These are phyloP conservation scores for Ceratobasidium sp. DNA, from an alignment of 1,284 basidiomycete species.

Conservation along the genomic window DNA sequence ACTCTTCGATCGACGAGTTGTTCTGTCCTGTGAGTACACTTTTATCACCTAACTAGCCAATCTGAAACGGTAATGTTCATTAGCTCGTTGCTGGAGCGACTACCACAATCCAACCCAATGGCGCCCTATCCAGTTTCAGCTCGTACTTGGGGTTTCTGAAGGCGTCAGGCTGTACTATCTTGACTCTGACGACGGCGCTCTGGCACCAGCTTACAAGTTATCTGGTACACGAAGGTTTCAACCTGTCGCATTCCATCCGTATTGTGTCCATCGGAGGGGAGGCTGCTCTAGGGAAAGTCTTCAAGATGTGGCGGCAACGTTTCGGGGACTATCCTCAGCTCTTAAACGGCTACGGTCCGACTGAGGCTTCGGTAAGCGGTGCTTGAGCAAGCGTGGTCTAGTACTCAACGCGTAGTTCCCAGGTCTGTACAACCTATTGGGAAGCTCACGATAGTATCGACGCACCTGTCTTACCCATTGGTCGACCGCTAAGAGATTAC, in stretches of 20 bases:
- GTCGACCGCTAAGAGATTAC: not conserved
- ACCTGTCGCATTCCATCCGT: not conserved
- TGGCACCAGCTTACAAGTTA: constrained; percentile 22
- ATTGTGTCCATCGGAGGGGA: constrained; percentile 24
- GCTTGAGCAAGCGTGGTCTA: not conserved
- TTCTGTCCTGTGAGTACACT: constrained; percentile 4
- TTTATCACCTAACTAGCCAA: not conserved
- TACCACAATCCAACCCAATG: constrained; percentile 5
- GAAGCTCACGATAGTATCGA: constrained; percentile 5
- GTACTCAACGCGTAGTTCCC: not conserved
- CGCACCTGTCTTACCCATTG: not conserved
- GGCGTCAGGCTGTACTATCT: constrained; percentile 2
- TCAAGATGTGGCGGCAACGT: constrained; percentile 2
- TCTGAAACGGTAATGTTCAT: not conserved
- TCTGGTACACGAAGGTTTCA: not conserved
- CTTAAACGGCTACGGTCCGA: constrained; percentile 21
- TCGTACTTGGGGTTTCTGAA: constrained; percentile 19
- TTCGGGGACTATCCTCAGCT: not conserved
- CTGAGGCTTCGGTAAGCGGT: constrained; percentile 13
- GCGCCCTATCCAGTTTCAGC: constrained; percentile 18
- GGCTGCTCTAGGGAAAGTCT: not conserved
- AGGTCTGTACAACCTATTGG: constrained; percentile 11
- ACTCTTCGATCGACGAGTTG: constrained; percentile 19
- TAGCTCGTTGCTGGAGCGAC: constrained; percentile 15
- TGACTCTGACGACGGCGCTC: constrained; percentile 9